These are phyloP conservation scores for Cucurbita maxima DNA, from an alignment of 306 rosid species.

Conservation along the genomic window DNA sequence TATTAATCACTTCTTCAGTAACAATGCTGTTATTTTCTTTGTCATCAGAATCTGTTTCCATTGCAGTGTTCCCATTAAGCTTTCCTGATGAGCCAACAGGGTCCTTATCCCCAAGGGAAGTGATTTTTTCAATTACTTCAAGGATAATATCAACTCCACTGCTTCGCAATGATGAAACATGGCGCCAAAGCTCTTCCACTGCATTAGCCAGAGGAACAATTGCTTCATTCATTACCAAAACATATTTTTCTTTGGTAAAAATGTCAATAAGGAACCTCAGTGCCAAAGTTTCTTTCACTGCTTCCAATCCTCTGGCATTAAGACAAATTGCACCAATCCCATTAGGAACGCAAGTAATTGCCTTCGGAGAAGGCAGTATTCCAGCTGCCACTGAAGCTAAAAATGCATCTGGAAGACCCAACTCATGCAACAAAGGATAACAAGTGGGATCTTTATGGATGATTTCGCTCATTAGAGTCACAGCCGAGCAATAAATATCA, in stretches of 20 bases:
- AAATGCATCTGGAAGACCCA: constrained; percentile 92
- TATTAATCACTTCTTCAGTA: constrained; percentile 45
- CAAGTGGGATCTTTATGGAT: constrained; percentile 95
- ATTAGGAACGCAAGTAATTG: constrained; percentile 78
- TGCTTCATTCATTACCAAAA: constrained; percentile 79
- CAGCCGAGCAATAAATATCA: constrained; percentile 91
- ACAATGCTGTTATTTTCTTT: constrained; percentile 38
- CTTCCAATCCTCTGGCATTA: constrained; percentile 75
- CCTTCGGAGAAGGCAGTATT: constrained; percentile 82
- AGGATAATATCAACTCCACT: constrained; percentile 78
- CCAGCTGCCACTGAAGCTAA: constrained; percentile 71
- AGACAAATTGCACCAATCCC: constrained; percentile 98
- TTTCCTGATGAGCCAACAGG: constrained; percentile 39
- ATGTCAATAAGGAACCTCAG: constrained; percentile 70
- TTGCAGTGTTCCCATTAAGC: constrained; percentile 45
- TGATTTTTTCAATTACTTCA: constrained; percentile 59
- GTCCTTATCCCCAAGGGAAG: constrained; percentile 44
- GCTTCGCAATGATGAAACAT: constrained; percentile 72
- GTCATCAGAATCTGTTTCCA: constrained; percentile 79
- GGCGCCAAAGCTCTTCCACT: constrained; percentile 92
- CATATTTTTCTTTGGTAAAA: constrained; percentile 71
- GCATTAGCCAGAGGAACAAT: constrained; percentile 88
- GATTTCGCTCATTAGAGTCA: constrained; percentile 91
- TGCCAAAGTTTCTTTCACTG: constrained; percentile 60
- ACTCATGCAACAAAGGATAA: constrained; percentile 66